A percentile compares a stretch with the other conserved stretches of the same genome.
phyloP scores from a whole-genome alignment of 495 filamentous ascomycete genomes.

The Monascus purpureus region DNA sequence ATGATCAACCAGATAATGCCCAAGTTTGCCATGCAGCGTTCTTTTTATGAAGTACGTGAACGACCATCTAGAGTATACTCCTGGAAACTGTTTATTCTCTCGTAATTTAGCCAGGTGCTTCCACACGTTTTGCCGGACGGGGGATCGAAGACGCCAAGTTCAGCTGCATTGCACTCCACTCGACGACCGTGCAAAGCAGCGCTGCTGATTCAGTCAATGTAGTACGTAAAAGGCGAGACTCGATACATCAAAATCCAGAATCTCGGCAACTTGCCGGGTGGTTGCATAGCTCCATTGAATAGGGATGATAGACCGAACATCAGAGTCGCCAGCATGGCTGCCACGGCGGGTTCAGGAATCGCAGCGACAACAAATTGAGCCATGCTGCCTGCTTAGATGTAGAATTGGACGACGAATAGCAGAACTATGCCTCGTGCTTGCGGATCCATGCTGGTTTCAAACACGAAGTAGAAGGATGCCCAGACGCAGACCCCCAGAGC shows the following conservation, averaged over 20 bases:
- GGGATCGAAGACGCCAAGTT: slow-evolving; percentile 40
- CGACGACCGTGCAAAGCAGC: slow-evolving; percentile 39
- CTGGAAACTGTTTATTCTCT: slow-evolving; percentile 50
- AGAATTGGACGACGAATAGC: slow-evolving; percentile 34
- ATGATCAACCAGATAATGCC: slow-evolving; percentile 46
- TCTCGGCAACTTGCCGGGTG: slow-evolving; percentile 37
- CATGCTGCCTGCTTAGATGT: slow-evolving; percentile 29
- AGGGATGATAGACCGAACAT: slow-evolving; percentile 40
- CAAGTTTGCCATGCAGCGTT: slow-evolving; percentile 45
- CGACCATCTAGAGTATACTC: slow-evolving; percentile 51
- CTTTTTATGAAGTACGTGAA: slow-evolving; percentile 56
- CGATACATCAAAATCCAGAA: slow-evolving; percentile 75
- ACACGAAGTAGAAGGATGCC: slow-evolving; percentile 34
- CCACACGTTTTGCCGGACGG: slow-evolving; percentile 37
- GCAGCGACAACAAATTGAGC: slow-evolving; percentile 42
- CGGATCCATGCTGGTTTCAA: slow-evolving; percentile 20
- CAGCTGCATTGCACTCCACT: slow-evolving; percentile 39
- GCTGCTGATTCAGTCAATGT: slow-evolving; percentile 41
- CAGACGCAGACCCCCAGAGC: slow-evolving; percentile 28
- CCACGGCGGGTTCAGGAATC: slow-evolving; percentile 37
- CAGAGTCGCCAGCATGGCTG: slow-evolving; percentile 39
- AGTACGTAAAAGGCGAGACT: slow-evolving; percentile 53
- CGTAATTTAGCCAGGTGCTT: too few species aligned
- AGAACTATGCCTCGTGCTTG: slow-evolving; percentile 36
- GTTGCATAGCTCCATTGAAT: slow-evolving; percentile 46